phyloP scores from a whole-genome alignment of 2,329 filamentous ascomycete species.

The Salinomyces thailandicus region DNA sequence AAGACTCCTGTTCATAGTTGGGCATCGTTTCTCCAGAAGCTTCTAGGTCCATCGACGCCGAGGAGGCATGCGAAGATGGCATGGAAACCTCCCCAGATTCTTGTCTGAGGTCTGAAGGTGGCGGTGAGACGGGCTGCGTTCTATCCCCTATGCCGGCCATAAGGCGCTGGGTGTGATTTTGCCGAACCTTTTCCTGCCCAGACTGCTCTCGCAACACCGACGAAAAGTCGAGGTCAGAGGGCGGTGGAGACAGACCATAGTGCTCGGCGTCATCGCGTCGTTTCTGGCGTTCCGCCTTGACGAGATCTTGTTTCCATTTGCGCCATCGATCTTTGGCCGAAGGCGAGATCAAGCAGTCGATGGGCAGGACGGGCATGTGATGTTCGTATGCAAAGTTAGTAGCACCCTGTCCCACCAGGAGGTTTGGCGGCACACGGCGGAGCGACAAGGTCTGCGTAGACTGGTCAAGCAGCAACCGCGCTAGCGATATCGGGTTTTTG shows the following conservation, averaged over 20 bases:
- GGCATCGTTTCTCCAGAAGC: slow-evolving; percentile 8
- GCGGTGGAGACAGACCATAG: slow-evolving; percentile 11
- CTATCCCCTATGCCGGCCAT: slow-evolving; percentile 24
- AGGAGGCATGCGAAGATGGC: slow-evolving; percentile 5
- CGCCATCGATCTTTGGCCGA: slow-evolving; percentile 68
- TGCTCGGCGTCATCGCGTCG: slow-evolving; percentile 18
- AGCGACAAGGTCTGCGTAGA: slow-evolving; percentile 70
- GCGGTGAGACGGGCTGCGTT: slow-evolving; percentile 26
- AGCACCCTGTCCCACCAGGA: slow-evolving; percentile 78
- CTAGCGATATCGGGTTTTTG: slow-evolving; percentile 83
- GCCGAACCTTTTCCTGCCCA: slow-evolving; percentile 23
- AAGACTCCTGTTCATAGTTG: slow-evolving; percentile 15
- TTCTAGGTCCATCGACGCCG: slow-evolving; percentile 1
- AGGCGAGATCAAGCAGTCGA: slow-evolving; percentile 69
- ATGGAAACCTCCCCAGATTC: slow-evolving; percentile 7
- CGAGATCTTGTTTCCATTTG: slow-evolving; percentile 65
- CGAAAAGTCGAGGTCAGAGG: slow-evolving; percentile 13
- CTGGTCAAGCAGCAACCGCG: slow-evolving; percentile 69
- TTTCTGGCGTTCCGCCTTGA: slow-evolving; percentile 45
- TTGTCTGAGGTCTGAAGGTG: slow-evolving; percentile 16
- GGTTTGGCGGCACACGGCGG: slow-evolving; percentile 81
- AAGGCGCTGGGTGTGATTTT: slow-evolving; percentile 29
- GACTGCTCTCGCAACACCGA: slow-evolving; percentile 5
- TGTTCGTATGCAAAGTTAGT: slow-evolving; percentile 74
- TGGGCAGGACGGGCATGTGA: slow-evolving; percentile 60